Percentiles rank a stretch among this genome's conserved stretches.
Conservation (phyloP, 345 rosid species). For the Garcia nutans region DNA sequence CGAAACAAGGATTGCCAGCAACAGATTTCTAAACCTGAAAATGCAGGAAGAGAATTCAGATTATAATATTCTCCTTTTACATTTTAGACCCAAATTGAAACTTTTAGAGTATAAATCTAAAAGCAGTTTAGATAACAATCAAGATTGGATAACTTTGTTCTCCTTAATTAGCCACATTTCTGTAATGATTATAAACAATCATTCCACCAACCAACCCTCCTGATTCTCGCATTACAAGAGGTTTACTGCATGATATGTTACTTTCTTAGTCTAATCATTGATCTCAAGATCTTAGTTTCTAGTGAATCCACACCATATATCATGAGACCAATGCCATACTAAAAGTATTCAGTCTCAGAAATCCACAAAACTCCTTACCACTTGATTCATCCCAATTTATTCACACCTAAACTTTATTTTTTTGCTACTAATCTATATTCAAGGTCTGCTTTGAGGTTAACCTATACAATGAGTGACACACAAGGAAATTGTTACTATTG, state of each 20-base stretch:
- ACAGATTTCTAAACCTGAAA: constrained; percentile 48
- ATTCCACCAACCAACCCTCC: constrained; percentile 4
- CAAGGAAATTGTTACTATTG: neutral
- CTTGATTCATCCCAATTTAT: neutral
- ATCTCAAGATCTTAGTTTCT: neutral
- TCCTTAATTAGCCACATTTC: neutral
- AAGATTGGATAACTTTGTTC: neutral
- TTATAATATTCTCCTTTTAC: neutral
- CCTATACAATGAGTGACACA: neutral
- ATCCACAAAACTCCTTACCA: neutral
- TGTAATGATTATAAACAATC: neutral
- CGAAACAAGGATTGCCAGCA: constrained; percentile 59
- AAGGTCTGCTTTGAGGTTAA: neutral
- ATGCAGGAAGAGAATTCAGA: neutral
- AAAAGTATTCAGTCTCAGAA: too few species aligned
- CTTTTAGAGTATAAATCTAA: constrained; percentile 3
- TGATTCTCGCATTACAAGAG: neutral
- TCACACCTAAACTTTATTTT: neutral
- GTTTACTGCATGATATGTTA: neutral
- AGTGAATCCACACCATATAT: neutral
- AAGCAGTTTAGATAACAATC: neutral
- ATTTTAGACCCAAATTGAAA: neutral
- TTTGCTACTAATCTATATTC: neutral
- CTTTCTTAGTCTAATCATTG: neutral
- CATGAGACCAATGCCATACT: neutral